These are phyloP conservation scores for Calonectria honghensis DNA, from an alignment of 2,329 filamentous ascomycete genomes.

Conservation along the genomic window DNA sequence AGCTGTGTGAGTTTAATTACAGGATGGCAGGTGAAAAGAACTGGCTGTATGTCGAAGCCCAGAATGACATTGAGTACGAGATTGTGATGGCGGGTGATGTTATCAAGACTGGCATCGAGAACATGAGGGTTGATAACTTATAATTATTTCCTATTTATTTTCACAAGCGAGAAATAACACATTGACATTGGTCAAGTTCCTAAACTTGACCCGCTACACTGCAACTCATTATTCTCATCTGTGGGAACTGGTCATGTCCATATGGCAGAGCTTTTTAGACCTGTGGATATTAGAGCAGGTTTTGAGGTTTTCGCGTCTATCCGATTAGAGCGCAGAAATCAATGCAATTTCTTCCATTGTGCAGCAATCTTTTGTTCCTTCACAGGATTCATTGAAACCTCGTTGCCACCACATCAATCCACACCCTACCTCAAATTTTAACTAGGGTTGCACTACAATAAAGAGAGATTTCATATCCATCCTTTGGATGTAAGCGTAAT, in stretches of 20 bases:
- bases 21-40: conserved; percentile 68
- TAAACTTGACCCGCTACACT: neutral
- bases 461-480: neutral
- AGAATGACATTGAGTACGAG: conserved; percentile 68
- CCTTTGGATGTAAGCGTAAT: neutral
- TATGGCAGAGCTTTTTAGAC: neutral
- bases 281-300: neutral
- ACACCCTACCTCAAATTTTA: neutral
- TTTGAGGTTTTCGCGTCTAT: neutral
- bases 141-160: conserved; percentile 5
- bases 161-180: conserved; percentile 3
- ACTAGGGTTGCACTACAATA: neutral
- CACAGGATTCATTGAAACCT: neutral
- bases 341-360: neutral
- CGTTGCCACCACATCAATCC: neutral
- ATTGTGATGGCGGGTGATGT: conserved; percentile 63
- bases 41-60: conserved; percentile 66
- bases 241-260: neutral
- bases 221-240: neutral
- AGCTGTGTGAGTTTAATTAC: conserved; percentile 63
- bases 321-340: neutral
- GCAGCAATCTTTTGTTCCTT: neutral
- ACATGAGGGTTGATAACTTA: conserved; percentile 33
- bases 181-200: neutral
- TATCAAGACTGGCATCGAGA: conserved; percentile 33